Conservation (phyloP, 306 rosid genomes). For the Begonia loranthoides region DNA sequence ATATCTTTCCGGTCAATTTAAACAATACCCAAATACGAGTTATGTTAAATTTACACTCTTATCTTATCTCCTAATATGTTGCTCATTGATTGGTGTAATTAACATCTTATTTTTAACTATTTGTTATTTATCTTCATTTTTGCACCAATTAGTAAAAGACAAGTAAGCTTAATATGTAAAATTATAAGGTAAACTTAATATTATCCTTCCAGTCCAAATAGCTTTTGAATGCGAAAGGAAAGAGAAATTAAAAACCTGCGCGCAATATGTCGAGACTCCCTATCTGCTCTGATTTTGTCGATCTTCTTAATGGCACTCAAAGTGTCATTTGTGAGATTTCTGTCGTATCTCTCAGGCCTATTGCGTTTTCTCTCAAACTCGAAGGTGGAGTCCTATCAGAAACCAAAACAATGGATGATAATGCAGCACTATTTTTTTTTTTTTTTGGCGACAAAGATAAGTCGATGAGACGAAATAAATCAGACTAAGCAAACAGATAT, state of each 20-base stretch:
- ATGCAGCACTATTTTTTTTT: neutral
- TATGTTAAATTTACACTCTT: too few species aligned
- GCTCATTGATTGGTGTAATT: too few species aligned
- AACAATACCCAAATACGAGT: neutral
- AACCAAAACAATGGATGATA: neutral
- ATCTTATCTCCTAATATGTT: too few species aligned
- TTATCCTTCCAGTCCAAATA: too few species aligned
- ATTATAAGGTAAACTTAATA: too few species aligned
- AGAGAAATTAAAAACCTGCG: constrained; percentile 27
- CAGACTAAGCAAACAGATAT: neutral
- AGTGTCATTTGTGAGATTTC: constrained; percentile 41
- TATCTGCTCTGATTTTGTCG: constrained; percentile 38
- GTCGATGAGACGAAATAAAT: neutral
- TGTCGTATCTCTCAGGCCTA: constrained; percentile 78
- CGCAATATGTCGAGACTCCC: constrained; percentile 35
- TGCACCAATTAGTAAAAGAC: too few species aligned
- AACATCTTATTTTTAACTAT: too few species aligned
- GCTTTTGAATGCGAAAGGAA: neutral
- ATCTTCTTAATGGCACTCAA: constrained; percentile 66
- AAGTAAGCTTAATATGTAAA: too few species aligned
- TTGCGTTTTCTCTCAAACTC: constrained; percentile 92
- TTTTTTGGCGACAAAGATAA: too few species aligned
- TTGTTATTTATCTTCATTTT: too few species aligned
- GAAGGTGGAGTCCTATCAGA: constrained; percentile 57
- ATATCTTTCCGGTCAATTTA: neutral